These are phyloP conservation scores for Zymoseptoria brevis DNA, from an alignment of 2,329 filamentous ascomycete species.

Conservation along the genomic window DNA sequence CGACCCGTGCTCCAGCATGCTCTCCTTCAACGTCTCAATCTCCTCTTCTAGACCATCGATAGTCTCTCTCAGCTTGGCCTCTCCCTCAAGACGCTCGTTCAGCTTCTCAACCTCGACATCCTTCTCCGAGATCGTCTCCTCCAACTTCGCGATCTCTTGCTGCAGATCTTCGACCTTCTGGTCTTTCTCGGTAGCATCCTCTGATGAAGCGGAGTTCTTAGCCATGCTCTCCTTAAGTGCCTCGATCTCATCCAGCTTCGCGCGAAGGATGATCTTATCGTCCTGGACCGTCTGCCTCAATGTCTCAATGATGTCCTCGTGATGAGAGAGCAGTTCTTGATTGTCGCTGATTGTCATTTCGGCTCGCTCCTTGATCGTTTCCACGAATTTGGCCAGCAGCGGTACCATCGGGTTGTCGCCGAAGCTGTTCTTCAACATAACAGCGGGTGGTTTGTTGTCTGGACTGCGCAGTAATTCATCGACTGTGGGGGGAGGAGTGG, in stretches of 20 bases:
- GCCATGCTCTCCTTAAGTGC: slow-evolving; percentile 71
- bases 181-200: slow-evolving; percentile 51
- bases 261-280: slow-evolving; percentile 62
- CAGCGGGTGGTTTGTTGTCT: slow-evolving; percentile 6
- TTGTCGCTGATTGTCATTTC: slow-evolving; percentile 13
- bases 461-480: slow-evolving; percentile 15
- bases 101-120: slow-evolving; percentile 21
- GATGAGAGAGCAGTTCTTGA: slow-evolving; percentile 12
- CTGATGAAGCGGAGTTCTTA: slow-evolving; percentile 44
- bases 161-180: slow-evolving; percentile 57
- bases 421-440: slow-evolving; percentile 12
- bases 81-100: slow-evolving; percentile 18
- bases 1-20: slow-evolving; percentile 21
- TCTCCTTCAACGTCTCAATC: slow-evolving; percentile 19
- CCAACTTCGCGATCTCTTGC: slow-evolving; percentile 47
- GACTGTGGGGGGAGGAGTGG: slow-evolving; percentile 7
- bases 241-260: slow-evolving; percentile 86
- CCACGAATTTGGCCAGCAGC: slow-evolving; percentile 10
- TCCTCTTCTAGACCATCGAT: slow-evolving; percentile 20
- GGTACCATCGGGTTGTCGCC: slow-evolving; percentile 17
- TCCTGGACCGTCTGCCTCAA: slow-evolving; percentile 68
- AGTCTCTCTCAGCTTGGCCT: slow-evolving; percentile 20
- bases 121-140: slow-evolving; percentile 31
- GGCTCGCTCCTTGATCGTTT: slow-evolving; percentile 11
- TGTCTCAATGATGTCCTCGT: slow-evolving; percentile 31